A percentile compares a stretch with the other conserved stretches of the same genome.
phyloP scores from a whole-genome alignment of 495 filamentous ascomycete genomes.

The Lasiosphaeria ovina region DNA sequence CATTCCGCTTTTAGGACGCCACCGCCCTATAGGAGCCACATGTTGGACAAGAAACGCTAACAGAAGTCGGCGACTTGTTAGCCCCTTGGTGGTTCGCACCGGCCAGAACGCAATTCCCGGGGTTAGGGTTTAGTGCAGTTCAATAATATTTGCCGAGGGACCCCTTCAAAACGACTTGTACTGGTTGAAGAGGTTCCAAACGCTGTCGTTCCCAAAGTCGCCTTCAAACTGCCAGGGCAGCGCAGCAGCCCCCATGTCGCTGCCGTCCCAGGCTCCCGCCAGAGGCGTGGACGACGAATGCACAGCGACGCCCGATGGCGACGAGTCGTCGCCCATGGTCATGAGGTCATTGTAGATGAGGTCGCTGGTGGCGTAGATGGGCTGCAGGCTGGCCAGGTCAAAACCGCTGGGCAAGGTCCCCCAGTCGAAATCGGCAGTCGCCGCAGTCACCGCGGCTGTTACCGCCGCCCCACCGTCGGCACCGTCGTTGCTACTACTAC shows the following conservation, averaged over 20 bases:
- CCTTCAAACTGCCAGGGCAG: conserved; percentile 40
- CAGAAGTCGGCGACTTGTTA: too few relatives aligned
- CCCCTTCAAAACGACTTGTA: conserved; percentile 26
- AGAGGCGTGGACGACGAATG: not conserved
- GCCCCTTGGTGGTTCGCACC: too few relatives aligned
- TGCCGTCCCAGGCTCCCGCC: not conserved
- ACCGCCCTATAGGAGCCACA: too few relatives aligned
- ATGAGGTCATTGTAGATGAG: conserved; percentile 51
- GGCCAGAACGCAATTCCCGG: too few relatives aligned
- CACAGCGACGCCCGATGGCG: not conserved
- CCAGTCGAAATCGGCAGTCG: conserved; percentile 15
- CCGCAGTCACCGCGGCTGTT: not conserved
- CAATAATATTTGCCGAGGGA: too few relatives aligned
- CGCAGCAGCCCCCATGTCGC: conserved; percentile 13
- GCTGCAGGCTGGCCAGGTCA: conserved; percentile 47
- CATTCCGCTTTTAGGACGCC: too few relatives aligned
- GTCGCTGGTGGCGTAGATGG: conserved; percentile 55
- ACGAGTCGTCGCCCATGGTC: conserved; percentile 26
- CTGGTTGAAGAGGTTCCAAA: conserved; percentile 54
- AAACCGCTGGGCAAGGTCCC: conserved; percentile 36
- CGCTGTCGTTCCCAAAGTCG: conserved; percentile 51
- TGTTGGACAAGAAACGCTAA: too few relatives aligned
- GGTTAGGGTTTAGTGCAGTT: too few relatives aligned
- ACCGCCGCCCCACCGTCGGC: not conserved
- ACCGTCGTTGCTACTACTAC: not conserved